Conservation (phyloP, 192 early-diverging fungal genomes). For the Podila clonocystis region DNA sequence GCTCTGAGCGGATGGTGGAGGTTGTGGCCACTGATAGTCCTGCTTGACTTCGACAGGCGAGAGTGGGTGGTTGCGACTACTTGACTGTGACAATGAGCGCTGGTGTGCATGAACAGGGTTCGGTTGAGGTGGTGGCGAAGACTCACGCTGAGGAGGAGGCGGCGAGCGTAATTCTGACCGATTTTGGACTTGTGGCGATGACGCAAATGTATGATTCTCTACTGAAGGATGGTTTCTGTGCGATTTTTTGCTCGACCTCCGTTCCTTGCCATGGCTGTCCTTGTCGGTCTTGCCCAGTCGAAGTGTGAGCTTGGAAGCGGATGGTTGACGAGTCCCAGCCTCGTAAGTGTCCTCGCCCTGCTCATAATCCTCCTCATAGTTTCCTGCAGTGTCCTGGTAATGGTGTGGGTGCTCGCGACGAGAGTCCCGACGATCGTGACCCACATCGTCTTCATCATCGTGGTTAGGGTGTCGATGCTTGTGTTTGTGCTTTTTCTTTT, state of each 20-base stretch:
- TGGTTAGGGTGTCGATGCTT: constrained; percentile 24
- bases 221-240: constrained; percentile 13
- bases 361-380: constrained; percentile 3
- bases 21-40: neutral
- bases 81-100: neutral
- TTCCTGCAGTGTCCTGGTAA: neutral
- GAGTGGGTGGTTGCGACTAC: neutral
- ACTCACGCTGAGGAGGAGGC: too few relatives aligned
- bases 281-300: constrained; percentile 10
- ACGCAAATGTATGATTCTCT: neutral
- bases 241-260: neutral
- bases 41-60: neutral
- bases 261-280: neutral
- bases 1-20: neutral
- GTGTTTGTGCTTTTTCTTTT: constrained; percentile 49
- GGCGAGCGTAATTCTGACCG: neutral
- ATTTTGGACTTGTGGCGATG: neutral
- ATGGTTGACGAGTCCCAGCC: neutral
- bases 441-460: neutral
- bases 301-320: constrained; percentile 8
- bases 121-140: neutral
- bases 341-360: constrained; percentile 16
- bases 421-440: neutral
- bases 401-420: constrained; percentile 3
- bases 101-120: neutral